Evolutionary conservation across 495 filamentous ascomycete species (phyloP), one percentile per base, ranked within the genome.

Genomic region (Xylaria nigripes): DNA sequence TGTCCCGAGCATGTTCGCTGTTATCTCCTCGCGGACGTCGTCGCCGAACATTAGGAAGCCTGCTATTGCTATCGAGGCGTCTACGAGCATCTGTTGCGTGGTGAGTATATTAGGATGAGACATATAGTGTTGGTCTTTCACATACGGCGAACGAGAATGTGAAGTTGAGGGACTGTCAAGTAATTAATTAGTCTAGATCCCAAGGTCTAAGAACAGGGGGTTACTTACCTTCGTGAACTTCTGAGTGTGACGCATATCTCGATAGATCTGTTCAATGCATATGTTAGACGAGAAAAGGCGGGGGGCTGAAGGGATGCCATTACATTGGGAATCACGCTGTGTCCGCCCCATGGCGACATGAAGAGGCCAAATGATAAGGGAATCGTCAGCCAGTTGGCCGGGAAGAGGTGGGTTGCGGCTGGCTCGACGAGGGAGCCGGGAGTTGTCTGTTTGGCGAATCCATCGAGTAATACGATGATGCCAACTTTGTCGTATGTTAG

Each of bases 311-410:
- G 13, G 9, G 27, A 9, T 29, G 4, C 27, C 27, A 29, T 41
- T 65, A 76, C 74, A 62, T 95, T 95, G 2, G 93, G 93, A 64
- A 98, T 96, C 24, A 98, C 93, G 49, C 82, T 80, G 65, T 97
- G 93, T 7, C 93, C 93, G 58, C 93, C 93, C 90, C 90, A 98
- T 1, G 92, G 90, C 22, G 90, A 88, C 90, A 96, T 96, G 24
- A 97, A 76, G 10, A 98, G 75, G n/a, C 93, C 93, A 62, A 97
- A 90, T 27, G 88, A 88, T 18, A 96, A 72, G n/a, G 93, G 93
- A 18, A 98, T 58, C 1, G 90, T 94, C 41, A 81, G 74, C 93
- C 93, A 98, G 61, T 90, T 86, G 15, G 78, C 70, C 1, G 93
- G 93, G 55, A 95, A 86, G 38, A 92, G 68, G 65, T 84, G 81